Evolutionary conservation across 2,329 filamentous ascomycete genomes (phyloP).

Genomic region (Ascochyta koolunga): DNA sequence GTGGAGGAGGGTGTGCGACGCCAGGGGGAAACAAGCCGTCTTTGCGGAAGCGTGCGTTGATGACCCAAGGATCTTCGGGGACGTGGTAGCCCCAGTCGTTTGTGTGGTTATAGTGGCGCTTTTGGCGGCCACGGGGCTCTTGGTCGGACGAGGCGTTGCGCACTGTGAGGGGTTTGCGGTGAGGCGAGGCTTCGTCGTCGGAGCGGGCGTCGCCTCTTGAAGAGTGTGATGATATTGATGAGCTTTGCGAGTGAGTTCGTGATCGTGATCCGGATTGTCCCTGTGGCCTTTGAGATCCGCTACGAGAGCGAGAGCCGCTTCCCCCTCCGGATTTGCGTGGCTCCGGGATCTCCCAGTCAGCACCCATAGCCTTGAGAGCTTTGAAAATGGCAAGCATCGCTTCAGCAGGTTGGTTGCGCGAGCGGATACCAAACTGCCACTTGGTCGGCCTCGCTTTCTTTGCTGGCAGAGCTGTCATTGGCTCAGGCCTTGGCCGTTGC

Average conservation of each 20-base stretch:
- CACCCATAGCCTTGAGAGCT: constrained; percentile 84
- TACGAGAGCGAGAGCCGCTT: constrained; percentile 45
- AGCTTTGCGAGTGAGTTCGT: constrained; percentile 40
- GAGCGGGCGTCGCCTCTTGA: constrained; percentile 30
- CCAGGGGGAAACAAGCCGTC: constrained; percentile 70
- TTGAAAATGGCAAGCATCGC: constrained; percentile 95
- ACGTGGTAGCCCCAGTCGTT: constrained; percentile 74
- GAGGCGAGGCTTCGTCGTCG: constrained; percentile 21
- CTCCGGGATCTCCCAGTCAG: constrained; percentile 75
- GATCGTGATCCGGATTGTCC: constrained; percentile 41
- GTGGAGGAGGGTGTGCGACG: constrained; percentile 56
- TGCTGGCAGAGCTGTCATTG: constrained; percentile 60
- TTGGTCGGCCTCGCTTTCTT: constrained; percentile 82
- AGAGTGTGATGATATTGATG: constrained; percentile 41
- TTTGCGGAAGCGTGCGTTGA: constrained; percentile 86
- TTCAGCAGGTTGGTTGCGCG: constrained; percentile 90
- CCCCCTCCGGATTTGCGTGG: constrained; percentile 49
- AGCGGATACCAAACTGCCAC: constrained; percentile 98
- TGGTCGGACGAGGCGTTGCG: constrained; percentile 33
- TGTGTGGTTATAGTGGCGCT: constrained; percentile 52
- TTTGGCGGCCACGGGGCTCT: constrained; percentile 43
- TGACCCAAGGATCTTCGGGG: constrained; percentile 94
- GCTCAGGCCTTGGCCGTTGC: constrained; percentile 57
- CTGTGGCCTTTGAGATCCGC: constrained; percentile 34
- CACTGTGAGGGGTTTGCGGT: constrained; percentile 38